These are phyloP conservation scores for Lactuca saligna DNA, from an alignment of 129 eudicot species.

Conservation along the genomic window DNA sequence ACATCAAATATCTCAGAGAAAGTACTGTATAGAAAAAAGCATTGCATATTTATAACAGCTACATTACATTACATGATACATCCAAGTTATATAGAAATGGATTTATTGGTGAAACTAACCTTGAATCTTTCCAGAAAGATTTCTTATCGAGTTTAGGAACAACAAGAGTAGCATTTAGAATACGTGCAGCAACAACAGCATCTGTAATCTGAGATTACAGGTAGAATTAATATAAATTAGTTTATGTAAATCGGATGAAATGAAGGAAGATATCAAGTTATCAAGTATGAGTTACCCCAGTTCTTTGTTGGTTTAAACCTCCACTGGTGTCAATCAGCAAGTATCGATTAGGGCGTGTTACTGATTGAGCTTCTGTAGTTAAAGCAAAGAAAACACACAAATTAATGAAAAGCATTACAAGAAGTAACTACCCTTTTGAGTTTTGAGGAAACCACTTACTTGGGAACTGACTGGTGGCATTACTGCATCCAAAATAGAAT, in stretches of 20 bases:
- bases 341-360: conserved; percentile 65
- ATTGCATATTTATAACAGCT: background rate
- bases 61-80: background rate
- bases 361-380: conserved; percentile 53
- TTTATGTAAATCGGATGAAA: background rate
- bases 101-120: conserved; percentile 43
- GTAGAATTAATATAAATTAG: background rate
- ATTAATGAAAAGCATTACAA: background rate
- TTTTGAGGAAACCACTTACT: conserved; percentile 43
- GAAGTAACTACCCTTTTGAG: background rate
- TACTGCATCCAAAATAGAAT: conserved; percentile 77
- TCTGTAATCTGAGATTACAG: conserved; percentile 66
- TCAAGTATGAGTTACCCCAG: conserved; percentile 60
- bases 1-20: conserved; percentile 87
- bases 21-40: conserved; percentile 53
- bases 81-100: background rate
- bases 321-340: conserved; percentile 88
- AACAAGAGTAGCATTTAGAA: conserved; percentile 94
- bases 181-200: conserved; percentile 98
- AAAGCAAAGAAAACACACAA: conserved; percentile 16
- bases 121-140: conserved; percentile 95
- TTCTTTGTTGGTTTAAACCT: conserved; percentile 95
- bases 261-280: background rate
- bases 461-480: conserved; percentile 68
- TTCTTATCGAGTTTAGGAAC: conserved; percentile 82